phyloP scores from a whole-genome alignment of 2,329 filamentous ascomycete genomes.

The Myriosclerotinia curreyana region DNA sequence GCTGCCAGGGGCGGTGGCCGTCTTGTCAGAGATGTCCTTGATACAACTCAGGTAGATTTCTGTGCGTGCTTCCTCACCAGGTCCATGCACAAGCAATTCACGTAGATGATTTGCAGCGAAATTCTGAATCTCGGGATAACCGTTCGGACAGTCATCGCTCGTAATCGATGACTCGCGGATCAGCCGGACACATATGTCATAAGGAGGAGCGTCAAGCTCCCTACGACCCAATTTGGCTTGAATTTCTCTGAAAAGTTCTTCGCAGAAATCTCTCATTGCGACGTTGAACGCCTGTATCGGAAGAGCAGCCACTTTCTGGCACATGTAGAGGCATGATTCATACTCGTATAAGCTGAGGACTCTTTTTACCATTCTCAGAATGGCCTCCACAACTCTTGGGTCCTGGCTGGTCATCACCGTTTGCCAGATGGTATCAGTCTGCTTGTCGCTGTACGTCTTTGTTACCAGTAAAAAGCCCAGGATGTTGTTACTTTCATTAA shows the following conservation, averaged over 20 bases:
- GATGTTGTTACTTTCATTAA: slow-evolving; percentile 76
- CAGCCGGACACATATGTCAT: slow-evolving; percentile 61
- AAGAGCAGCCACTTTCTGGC: slow-evolving; percentile 64
- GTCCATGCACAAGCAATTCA: slow-evolving; percentile 56
- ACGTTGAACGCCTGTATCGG: slow-evolving; percentile 61
- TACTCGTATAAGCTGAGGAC: slow-evolving; percentile 51
- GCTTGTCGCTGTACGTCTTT: slow-evolving; percentile 63
- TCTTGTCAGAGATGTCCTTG: slow-evolving; percentile 62
- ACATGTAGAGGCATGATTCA: slow-evolving; percentile 60
- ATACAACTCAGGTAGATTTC: slow-evolving; percentile 66
- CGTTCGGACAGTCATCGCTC: slow-evolving; percentile 51
- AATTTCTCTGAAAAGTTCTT: slow-evolving; percentile 49
- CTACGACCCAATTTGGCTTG: slow-evolving; percentile 43
- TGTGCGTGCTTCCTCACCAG: slow-evolving; percentile 54
- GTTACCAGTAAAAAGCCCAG: slow-evolving; percentile 84
- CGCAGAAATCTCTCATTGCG: slow-evolving; percentile 60
- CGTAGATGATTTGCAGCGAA: slow-evolving; percentile 62
- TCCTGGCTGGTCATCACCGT: slow-evolving; percentile 80
- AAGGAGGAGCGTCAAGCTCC: slow-evolving; percentile 48
- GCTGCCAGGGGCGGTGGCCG: slow-evolving; percentile 66
- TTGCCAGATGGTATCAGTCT: slow-evolving; percentile 81
- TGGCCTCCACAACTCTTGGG: slow-evolving; percentile 76
- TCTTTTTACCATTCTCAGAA: slow-evolving; percentile 61
- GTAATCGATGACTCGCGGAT: slow-evolving; percentile 67
- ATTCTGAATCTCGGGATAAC: slow-evolving; percentile 59